A percentile compares a stretch with the other conserved stretches of the same genome.
Conservation (phyloP, 2,329 filamentous ascomycete species). For the Aspergillus fumigatus region DNA sequence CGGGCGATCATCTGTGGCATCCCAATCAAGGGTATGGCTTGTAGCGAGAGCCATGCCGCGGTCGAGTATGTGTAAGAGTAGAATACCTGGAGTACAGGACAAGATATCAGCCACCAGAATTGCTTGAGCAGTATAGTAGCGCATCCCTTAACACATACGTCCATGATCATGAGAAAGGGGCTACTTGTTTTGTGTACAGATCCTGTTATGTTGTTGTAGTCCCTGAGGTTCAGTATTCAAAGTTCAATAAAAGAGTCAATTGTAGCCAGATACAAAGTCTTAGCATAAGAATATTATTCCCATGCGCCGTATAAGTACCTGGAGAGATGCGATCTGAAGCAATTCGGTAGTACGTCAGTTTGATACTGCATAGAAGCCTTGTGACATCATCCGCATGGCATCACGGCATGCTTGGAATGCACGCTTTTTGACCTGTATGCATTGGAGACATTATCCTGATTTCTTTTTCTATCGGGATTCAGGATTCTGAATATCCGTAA, state of each 20-base stretch:
- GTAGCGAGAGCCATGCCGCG: slow-evolving; percentile 41
- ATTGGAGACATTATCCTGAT: not conserved
- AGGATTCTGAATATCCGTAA: not conserved
- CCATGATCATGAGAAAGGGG: slow-evolving; percentile 9
- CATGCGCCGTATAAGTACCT: not conserved
- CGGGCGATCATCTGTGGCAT: slow-evolving; percentile 59
- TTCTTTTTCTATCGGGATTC: not conserved
- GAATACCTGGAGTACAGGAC: slow-evolving; percentile 34
- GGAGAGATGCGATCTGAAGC: not conserved
- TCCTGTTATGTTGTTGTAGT: not conserved
- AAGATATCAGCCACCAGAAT: slow-evolving; percentile 8
- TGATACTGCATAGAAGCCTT: not conserved
- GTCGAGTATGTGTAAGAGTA: slow-evolving; percentile 44
- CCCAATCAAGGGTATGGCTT: slow-evolving; percentile 52
- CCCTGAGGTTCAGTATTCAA: not conserved
- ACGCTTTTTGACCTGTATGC: not conserved
- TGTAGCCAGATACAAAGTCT: not conserved
- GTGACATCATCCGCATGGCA: not conserved
- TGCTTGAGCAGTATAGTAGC: not conserved
- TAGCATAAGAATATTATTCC: not conserved
- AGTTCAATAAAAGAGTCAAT: not conserved
- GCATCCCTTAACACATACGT: slow-evolving; percentile 10
- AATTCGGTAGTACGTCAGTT: not conserved
- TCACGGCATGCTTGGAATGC: not conserved
- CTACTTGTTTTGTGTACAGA: not conserved